Percentiles rank a stretch among this genome's conserved stretches.
Conservation (phyloP, 345 rosid genomes). For the Eucalyptus erythrocorys region DNA sequence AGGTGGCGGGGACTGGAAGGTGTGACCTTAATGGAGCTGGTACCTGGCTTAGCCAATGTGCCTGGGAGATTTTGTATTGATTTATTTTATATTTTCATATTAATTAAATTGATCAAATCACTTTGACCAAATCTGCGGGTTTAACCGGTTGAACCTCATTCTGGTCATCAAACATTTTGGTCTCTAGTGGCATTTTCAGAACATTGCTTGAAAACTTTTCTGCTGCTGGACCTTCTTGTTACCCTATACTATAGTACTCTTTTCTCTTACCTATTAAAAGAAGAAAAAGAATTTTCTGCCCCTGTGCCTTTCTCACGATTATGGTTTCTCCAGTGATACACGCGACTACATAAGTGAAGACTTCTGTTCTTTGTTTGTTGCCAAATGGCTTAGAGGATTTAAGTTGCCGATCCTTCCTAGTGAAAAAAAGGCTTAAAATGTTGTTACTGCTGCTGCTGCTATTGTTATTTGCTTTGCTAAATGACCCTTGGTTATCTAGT, state of each 20-base stretch:
- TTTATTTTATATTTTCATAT: too few relatives aligned
- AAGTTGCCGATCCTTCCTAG: not conserved
- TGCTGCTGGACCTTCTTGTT: not conserved
- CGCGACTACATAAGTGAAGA: not conserved
- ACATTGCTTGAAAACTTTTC: not conserved
- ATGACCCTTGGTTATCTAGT: not conserved
- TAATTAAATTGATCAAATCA: not conserved
- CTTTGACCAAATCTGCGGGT: not conserved
- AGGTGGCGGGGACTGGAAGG: not conserved
- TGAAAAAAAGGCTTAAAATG: not conserved
- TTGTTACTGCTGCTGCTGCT: not conserved
- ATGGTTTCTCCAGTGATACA: not conserved
- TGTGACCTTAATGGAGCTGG: not conserved
- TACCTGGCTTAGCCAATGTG: not conserved
- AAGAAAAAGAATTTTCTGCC: not conserved
- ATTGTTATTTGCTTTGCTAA: not conserved
- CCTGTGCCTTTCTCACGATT: not conserved
- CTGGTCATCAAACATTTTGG: not conserved
- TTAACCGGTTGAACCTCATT: not conserved
- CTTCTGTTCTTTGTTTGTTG: too few relatives aligned
- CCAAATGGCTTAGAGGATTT: too few relatives aligned
- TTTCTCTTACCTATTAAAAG: not conserved
- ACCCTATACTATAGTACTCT: not conserved
- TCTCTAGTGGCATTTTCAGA: not conserved
- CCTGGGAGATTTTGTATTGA: not conserved